Evolutionary conservation across 139 green algal genomes (phyloP), one percentile per base, ranked within the genome.

Genomic region (Gonium pectorale): DNA sequence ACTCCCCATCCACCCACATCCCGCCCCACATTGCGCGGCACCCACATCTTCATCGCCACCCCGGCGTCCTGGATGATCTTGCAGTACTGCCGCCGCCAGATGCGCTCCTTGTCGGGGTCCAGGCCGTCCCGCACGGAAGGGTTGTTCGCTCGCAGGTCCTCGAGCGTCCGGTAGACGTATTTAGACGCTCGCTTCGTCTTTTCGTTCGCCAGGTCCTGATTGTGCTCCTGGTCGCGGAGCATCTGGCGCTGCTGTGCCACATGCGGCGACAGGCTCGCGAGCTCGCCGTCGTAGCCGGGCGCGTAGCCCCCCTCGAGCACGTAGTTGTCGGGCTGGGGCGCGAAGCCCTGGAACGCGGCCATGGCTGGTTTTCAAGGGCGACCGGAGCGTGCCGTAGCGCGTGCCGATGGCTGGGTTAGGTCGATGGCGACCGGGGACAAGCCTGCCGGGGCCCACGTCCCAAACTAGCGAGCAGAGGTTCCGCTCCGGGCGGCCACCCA

Each of bases 61-160:
- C 89, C 89, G 3, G 88, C 83, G 3, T 91, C 87, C 33, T 72
- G 67, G 26, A 93, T 89, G 35, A 93, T 63, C 19, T 85, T 80
- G 6, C 75, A 85, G 41, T 89, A 90, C 73, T 90, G 79, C 13
- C 83, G 51, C 7, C 86, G 74, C 71, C 74, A 90, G 13, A 64
- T 56, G 0, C 37, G 46, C 62, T 90, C 83, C 80, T 86, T 90
- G 54, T 79, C 68, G 1, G 74, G 68, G 29, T 89, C 72, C 24
- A 92, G 29, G 1, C 89, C 89, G 38, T 92, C 86, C 62, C 51
- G 64, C 3, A 88, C 29, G 19, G 75, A 84, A 15, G 88, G 71
- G 51, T 80, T 82, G 56, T 68, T 46, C 9, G 64, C 8, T 11
- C 80, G 29, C 19, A 88, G 82, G 17, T 85, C 64, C 31, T 75